Conservation (phyloP, 805 yeast species). For the Monosporozyma unispora region DNA sequence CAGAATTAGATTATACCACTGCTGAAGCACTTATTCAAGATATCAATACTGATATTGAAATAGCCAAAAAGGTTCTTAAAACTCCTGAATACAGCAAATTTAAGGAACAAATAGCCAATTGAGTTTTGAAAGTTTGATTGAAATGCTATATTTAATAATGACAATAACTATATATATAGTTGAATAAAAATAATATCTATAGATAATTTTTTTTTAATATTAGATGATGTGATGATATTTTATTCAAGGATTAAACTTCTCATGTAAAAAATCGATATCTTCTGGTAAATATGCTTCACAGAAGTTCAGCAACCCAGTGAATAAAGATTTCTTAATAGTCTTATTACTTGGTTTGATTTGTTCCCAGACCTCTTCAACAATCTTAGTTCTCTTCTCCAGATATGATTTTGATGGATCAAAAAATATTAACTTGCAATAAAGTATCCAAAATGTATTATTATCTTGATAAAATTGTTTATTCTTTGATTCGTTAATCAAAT, state of each 20-base stretch:
- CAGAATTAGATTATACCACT: slow-evolving; percentile 79
- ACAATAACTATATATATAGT: slow-evolving; percentile 3
- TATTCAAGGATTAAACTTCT: slow-evolving; percentile 1
- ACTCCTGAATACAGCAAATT: slow-evolving; percentile 6
- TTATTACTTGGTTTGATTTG: slow-evolving; percentile 10
- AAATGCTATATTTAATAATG: neutral
- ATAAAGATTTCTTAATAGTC: neutral
- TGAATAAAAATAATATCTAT: neutral
- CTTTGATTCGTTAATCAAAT: slow-evolving; percentile 11
- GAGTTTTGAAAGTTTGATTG: neutral
- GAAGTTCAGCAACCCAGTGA: slow-evolving; percentile 9
- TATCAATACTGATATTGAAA: slow-evolving; percentile 67
- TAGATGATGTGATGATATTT: neutral
- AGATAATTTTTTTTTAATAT: neutral
- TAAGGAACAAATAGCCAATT: slow-evolving; percentile 3
- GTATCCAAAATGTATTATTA: slow-evolving; percentile 21
- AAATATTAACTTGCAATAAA: slow-evolving; percentile 22
- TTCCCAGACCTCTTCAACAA: slow-evolving; percentile 16
- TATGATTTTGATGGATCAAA: slow-evolving; percentile 20
- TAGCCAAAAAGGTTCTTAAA: slow-evolving; percentile 35
- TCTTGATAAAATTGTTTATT: slow-evolving; percentile 15
- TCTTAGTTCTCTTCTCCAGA: slow-evolving; percentile 18
- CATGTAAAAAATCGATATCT: slow-evolving; percentile 18
- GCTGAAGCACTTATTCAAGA: slow-evolving; percentile 78
- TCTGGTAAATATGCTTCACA: slow-evolving; percentile 23